Base-by-base conservation (phyloP, 2,329 filamentous ascomycete species). In the Didymosphaeria variabile region DNA sequence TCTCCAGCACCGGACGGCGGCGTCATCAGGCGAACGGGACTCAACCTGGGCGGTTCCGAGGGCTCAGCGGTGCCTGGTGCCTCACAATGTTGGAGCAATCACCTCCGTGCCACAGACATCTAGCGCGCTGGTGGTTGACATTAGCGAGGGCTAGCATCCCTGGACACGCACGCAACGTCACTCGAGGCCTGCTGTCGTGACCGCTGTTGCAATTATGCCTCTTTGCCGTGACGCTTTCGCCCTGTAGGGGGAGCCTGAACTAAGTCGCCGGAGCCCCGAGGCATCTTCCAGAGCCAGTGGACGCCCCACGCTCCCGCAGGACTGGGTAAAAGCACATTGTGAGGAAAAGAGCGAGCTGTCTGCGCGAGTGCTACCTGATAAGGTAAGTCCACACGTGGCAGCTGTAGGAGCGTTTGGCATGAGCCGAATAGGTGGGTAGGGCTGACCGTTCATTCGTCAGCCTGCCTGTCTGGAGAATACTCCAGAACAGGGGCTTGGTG, bases 321-420 rank as follows among this genome's bases (percentile, higher is more conserved):
- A 63, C 54, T 58, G 58, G 58, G 26, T 44, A 46, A 31, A 46
- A 45, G 53, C 38, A 29, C 38, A 29, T 34, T 13, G 23, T 21
- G 12, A 42, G 40, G 38, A 31, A 23, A 29, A 6, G 5, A 58
- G 15, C 15, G 23, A 54, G 23, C 36, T 3, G 36, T 17, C 52
- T 21, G 38, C 55, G 42, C 31, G 44, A 31, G 44, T 21, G 34
- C 36, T 56, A 21, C 63, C 58, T 51, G 57, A 64, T 63, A 45
- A 58, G 63, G 61, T 58, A 65, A 61, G 49, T 52, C 63, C 65
- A 73, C 73, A 75, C 72, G 73, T 76, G 73, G 72, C 67, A 40
- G 58, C 63, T 72, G 72, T 72, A 72, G 58, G 64, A 66, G 60
- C 69, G 67, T 72, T 74, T 62, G 58, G 55, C 58, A 51, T 52